Conservation (phyloP, 176 grass and related monocot genomes). For the Triticum turgidum region DNA sequence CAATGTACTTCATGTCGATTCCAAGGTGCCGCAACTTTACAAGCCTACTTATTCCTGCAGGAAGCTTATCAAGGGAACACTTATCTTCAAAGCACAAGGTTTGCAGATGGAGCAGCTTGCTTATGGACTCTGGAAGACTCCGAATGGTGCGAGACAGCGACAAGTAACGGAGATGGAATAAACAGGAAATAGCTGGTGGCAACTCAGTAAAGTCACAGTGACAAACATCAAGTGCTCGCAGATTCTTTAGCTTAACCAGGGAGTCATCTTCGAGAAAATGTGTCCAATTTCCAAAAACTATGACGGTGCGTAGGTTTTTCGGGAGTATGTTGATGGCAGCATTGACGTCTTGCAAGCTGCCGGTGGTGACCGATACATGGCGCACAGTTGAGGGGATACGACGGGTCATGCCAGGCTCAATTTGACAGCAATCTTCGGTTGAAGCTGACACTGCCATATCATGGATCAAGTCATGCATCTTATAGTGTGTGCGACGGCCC, state of each 20-base stretch:
- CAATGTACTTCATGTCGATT: slow-evolving; percentile 17
- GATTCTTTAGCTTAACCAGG: not conserved
- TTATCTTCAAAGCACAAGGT: not conserved
- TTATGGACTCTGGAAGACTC: slow-evolving; percentile 3
- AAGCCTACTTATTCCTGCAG: not conserved
- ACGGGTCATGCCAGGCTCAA: not conserved
- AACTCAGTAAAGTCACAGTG: not conserved
- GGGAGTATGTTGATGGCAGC: not conserved
- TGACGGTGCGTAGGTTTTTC: not conserved
- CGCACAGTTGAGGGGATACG: not conserved
- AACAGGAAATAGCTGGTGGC: not conserved
- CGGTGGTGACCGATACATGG: not conserved
- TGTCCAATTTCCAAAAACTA: not conserved
- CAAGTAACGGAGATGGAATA: slow-evolving; percentile 5
- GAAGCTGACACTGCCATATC: not conserved
- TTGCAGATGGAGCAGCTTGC: slow-evolving; percentile 21
- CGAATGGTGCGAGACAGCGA: not conserved
- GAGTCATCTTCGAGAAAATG: not conserved
- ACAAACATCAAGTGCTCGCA: not conserved
- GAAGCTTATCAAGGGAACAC: slow-evolving; percentile 11
- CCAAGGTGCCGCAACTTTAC: slow-evolving; percentile 21
- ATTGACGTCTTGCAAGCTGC: not conserved
- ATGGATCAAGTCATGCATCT: not conserved
- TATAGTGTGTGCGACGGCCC: not conserved
- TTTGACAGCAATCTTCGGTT: not conserved